Evolutionary conservation across 257 asterid genomes (phyloP).

Genomic region (Solanum chilense): DNA sequence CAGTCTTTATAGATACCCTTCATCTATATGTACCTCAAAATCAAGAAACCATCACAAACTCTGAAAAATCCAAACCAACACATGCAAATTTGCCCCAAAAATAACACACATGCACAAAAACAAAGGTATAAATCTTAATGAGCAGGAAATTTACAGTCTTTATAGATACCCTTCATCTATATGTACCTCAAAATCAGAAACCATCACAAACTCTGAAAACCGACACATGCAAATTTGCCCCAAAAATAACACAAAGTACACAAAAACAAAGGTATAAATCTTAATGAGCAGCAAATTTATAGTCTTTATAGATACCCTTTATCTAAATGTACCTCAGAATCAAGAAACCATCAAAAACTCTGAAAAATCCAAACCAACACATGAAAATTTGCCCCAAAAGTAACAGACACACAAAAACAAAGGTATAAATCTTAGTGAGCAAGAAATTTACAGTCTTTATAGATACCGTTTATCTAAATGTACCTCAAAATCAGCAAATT

Average conservation of each 20-base stretch:
- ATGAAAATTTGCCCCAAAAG: background rate
- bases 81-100: background rate
- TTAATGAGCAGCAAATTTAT: background rate
- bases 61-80: background rate
- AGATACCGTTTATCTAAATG: background rate
- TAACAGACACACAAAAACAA: background rate
- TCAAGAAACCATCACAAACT: background rate
- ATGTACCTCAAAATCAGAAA: too few species aligned
- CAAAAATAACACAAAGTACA: too few species aligned
- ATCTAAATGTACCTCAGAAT: background rate
- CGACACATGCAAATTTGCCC: too few species aligned
- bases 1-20: background rate
- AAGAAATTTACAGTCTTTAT: background rate
- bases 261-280: background rate
- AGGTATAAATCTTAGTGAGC: background rate
- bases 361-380: background rate
- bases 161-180: background rate
- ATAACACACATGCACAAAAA: background rate
- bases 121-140: background rate
- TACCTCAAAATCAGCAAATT: too few species aligned
- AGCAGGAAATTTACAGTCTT: background rate
- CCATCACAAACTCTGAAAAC: too few species aligned
- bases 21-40: slow-evolving; percentile 47
- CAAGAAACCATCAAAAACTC: background rate
- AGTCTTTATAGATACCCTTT: background rate